Percentiles rank a stretch among this genome's conserved stretches.
phyloP scores from a whole-genome alignment of 2,329 filamentous ascomycete genomes.

The Colletotrichum chrysophilum region DNA sequence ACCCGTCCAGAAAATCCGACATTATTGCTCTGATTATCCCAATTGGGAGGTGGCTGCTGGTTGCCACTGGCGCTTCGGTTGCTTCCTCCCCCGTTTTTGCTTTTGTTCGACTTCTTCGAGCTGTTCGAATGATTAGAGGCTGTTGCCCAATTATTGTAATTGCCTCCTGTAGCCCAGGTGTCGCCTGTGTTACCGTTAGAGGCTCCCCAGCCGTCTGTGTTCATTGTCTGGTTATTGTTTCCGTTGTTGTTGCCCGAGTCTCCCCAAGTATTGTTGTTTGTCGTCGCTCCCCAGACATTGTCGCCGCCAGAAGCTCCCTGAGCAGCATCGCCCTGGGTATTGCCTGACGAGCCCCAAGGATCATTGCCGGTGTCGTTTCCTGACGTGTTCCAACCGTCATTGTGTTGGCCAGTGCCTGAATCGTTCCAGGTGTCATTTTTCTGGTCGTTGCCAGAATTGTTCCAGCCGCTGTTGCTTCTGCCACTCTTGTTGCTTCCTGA shows the following conservation, averaged over 20 bases:
- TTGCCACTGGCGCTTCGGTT: background rate
- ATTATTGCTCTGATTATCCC: constrained; percentile 17
- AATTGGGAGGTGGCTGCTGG: background rate
- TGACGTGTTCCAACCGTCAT: background rate
- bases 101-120: constrained; percentile 14
- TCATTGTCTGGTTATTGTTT: background rate
- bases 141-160: constrained; percentile 6
- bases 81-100: background rate
- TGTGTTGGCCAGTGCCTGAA: background rate
- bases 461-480: constrained; percentile 18
- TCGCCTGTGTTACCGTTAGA: background rate
- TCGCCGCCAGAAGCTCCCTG: background rate
- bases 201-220: background rate
- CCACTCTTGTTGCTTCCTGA: background rate
- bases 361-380: background rate
- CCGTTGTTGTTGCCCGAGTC: background rate
- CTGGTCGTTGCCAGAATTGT: background rate
- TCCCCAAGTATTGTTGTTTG: background rate
- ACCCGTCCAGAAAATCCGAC: constrained; percentile 1
- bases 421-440: background rate
- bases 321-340: background rate
- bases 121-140: constrained; percentile 4
- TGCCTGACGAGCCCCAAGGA: background rate
- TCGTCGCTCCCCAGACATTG: background rate
- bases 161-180: background rate